Evolutionary conservation across 2,329 filamentous ascomycete species (phyloP), one percentile per base, ranked within the genome.

Genomic region (Penicillium sp.): DNA sequence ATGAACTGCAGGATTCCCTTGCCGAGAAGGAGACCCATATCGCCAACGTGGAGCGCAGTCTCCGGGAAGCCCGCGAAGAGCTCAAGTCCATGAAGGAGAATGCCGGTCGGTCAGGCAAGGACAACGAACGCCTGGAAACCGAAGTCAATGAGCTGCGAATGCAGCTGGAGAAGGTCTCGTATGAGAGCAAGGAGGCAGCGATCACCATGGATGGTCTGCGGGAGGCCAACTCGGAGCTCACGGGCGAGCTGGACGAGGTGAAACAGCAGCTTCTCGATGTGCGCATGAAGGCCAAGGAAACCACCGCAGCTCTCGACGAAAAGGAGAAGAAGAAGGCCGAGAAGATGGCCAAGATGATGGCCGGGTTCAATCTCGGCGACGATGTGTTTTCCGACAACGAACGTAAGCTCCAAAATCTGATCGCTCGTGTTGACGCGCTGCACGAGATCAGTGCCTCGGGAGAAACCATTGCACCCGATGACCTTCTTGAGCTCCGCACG

Each of bases 271-370:
- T 98, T 42, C 78, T 97, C 14, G 90, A 97, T 67, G 89, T 93
- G 38, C 91, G 91, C 74, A 96, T 97, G 87, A 93, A 84, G 58
- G 89, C 91, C 47, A 95, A 93, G 74, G 93, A 97, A 72, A 91
- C 87, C 1, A 89, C 82, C 36, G 89, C 89, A 7, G 85, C 89
- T 13, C 74, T 94, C 16, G 91, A 97, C 59, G 93, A 97, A 72
- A 98, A 98, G 77, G 94, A 97, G 72, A 91, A 89, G 77, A 90
- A 89, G 74, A 98, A 98, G 78, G 89, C 90, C 0, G 93, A 98
- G 74, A 93, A 94, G 72, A 98, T 98, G 93, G 93, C 93, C 35
- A 87, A 96, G 78, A 98, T 98, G 93, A 96, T 98, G 91, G 93
- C 93, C 49, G 89, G 91, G 3, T 97, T 98, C 61, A 91, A 98